These are phyloP conservation scores for Apostasia shenzhenica DNA, from an alignment of 106 monocot genomes.

Conservation along the genomic window DNA sequence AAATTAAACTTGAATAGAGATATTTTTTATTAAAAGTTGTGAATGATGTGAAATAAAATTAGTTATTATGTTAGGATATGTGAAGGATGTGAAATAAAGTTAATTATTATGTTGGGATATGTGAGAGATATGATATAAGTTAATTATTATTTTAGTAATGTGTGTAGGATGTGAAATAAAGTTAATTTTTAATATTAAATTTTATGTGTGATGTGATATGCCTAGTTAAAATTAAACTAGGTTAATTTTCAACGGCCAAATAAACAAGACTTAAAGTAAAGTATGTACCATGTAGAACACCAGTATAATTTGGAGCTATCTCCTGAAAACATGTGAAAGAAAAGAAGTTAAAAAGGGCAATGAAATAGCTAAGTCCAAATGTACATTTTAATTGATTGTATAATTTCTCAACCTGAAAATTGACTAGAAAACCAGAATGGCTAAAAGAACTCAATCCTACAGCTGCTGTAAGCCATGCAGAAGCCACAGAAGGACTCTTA, in stretches of 20 bases:
- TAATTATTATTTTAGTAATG: no score
- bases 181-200: no score
- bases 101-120: no score
- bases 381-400: neutral
- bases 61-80: no score
- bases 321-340: constrained; percentile 39
- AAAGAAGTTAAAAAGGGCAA: constrained; percentile 6
- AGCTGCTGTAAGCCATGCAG: constrained; percentile 81
- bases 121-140: no score
- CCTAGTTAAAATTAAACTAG: no score
- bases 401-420: constrained; percentile 57
- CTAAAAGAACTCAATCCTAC: constrained; percentile 90
- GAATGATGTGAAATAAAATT: no score
- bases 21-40: no score
- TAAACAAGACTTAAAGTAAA: neutral
- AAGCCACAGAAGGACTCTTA: constrained; percentile 48
- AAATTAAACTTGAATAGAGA: no score
- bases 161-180: no score
- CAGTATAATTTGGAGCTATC: constrained; percentile 84
- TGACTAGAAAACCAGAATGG: constrained; percentile 92
- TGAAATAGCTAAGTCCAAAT: neutral
- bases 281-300: constrained; percentile 72
- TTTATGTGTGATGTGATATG: no score
- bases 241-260: neutral
- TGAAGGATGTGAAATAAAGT: no score